Conservation (phyloP, 2,329 filamentous ascomycete genomes). For the Aureobasidium vineae region DNA sequence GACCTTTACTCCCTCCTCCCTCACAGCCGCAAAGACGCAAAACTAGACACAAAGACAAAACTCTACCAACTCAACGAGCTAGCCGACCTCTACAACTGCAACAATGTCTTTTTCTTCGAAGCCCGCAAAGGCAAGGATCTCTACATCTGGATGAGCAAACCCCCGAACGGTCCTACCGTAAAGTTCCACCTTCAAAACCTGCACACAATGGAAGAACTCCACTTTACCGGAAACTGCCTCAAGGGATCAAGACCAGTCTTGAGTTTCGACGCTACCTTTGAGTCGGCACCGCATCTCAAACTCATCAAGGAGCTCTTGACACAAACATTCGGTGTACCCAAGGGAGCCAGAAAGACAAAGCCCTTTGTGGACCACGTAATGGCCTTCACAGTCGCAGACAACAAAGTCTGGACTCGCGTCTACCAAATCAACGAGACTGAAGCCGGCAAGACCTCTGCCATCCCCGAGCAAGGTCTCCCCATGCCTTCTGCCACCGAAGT, state of each 20-base stretch:
- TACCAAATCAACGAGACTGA: constrained; percentile 91
- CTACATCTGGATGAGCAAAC: constrained; percentile 90
- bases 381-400: constrained; percentile 84
- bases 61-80: constrained; percentile 76
- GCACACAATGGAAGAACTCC: constrained; percentile 94
- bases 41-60: constrained; percentile 93
- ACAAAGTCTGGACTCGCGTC: constrained; percentile 93
- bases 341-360: constrained; percentile 83
- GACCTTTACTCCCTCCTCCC: constrained; percentile 87
- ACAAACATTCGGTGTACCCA: constrained; percentile 89
- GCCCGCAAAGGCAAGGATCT: constrained; percentile 91
- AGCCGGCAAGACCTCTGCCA: constrained; percentile 48
- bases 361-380: constrained; percentile 96
- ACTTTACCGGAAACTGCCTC: constrained; percentile 95
- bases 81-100: constrained; percentile 82
- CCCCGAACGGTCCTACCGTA: constrained; percentile 75
- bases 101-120: constrained; percentile 93
- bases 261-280: constrained; percentile 84
- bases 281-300: constrained; percentile 66
- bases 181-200: constrained; percentile 73
- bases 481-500: constrained; percentile 34
- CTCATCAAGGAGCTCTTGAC: constrained; percentile 87
- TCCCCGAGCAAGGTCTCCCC: constrained; percentile 26
- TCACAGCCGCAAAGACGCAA: constrained; percentile 90
- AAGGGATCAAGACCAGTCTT: constrained; percentile 90